A percentile compares a stretch with the other conserved stretches of the same genome.
Evolutionary conservation across 495 filamentous ascomycete genomes (phyloP).

Genomic region (Staphylotrichum tortipilum): DNA sequence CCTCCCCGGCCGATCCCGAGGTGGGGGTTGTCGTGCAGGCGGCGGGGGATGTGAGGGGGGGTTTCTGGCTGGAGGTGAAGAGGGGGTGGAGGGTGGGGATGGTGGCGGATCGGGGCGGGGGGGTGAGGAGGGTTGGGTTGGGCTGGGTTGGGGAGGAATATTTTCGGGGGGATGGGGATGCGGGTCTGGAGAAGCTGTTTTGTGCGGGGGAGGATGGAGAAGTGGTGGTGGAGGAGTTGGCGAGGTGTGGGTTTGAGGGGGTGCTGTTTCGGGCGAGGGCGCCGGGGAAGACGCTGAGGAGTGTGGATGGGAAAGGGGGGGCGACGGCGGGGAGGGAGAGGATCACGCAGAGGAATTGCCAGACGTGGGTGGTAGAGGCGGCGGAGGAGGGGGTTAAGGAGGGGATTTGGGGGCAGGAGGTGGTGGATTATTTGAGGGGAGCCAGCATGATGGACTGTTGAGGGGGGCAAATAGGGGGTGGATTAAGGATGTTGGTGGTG

Average conservation of each 20-base stretch:
- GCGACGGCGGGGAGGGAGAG: background rate
- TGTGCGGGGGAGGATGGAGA: background rate
- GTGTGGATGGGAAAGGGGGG: background rate
- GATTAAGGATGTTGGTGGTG: too few relatives aligned
- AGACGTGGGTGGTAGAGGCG: constrained; percentile 11
- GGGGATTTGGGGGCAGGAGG: constrained; percentile 1
- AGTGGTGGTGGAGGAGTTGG: background rate
- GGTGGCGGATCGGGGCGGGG: background rate
- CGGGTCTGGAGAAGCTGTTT: too few relatives aligned
- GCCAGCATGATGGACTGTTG: background rate
- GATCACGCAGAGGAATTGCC: constrained; percentile 8
- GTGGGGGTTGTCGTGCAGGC: background rate
- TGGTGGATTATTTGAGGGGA: background rate
- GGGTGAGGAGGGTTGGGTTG: background rate
- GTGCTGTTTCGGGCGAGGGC: constrained; percentile 2
- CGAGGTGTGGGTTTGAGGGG: constrained; percentile 7
- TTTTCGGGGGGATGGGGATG: background rate
- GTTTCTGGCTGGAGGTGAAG: constrained; percentile 7
- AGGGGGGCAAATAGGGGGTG: too few relatives aligned
- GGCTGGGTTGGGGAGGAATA: background rate
- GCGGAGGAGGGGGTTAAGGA: constrained; percentile 4
- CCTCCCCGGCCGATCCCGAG: background rate
- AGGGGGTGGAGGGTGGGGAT: background rate
- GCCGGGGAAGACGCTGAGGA: constrained; percentile 8
- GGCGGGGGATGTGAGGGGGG: background rate